phyloP scores from a whole-genome alignment of 441 rosid genomes.

The Manihot esculenta region DNA sequence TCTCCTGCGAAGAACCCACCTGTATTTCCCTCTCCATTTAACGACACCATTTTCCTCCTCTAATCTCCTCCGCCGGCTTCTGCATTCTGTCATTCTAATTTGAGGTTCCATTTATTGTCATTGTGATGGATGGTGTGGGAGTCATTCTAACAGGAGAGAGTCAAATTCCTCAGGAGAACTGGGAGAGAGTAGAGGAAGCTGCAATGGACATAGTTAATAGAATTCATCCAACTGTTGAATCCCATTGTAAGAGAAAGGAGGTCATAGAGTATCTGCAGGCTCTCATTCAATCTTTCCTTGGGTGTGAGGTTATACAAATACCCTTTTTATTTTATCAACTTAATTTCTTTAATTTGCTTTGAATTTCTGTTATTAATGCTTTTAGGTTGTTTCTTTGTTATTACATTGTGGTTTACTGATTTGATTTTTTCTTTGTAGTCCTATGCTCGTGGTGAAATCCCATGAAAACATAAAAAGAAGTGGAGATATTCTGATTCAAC shows the following conservation, averaged over 20 bases:
- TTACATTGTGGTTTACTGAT: background rate
- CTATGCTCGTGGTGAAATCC: too few species aligned
- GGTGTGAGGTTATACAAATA: background rate
- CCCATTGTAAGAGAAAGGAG: slow-evolving; percentile 8
- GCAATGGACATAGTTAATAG: background rate
- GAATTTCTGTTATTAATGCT: background rate
- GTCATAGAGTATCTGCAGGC: slow-evolving; percentile 7
- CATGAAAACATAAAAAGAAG: too few species aligned
- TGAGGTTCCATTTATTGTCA: background rate
- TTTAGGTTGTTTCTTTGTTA: background rate
- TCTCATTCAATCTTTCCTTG: slow-evolving; percentile 6
- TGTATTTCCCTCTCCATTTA: background rate
- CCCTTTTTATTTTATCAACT: too few species aligned
- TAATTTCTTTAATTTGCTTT: background rate
- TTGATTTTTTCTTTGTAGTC: too few species aligned
- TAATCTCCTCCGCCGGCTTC: background rate
- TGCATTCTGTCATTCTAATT: background rate
- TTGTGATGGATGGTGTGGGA: background rate
- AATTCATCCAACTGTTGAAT: slow-evolving; percentile 11
- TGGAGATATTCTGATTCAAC: too few species aligned
- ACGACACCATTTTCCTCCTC: background rate
- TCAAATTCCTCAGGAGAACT: background rate
- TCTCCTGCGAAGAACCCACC: too few species aligned
- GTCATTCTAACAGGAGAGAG: too few species aligned
- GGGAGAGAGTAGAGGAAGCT: slow-evolving; percentile 8